Percentiles rank a stretch among this genome's conserved stretches.
Conservation (phyloP, 1,284 basidiomycete genomes). For the Neonothopanus nambi region DNA sequence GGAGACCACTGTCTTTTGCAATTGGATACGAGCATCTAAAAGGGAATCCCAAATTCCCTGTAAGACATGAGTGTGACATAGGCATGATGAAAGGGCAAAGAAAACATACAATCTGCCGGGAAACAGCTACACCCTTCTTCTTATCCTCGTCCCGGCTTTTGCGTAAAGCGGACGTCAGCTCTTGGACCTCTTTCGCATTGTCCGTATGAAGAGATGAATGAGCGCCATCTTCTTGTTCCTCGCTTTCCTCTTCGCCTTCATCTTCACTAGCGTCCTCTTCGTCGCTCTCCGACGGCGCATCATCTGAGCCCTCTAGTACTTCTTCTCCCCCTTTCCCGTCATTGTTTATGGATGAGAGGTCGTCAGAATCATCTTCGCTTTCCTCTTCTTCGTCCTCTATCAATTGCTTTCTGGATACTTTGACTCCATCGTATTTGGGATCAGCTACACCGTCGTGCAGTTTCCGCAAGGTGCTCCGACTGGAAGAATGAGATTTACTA, state of each 20-base stretch:
- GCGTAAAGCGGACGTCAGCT: slow-evolving; percentile 54
- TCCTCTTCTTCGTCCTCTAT: slow-evolving; percentile 39
- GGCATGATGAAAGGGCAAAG: slow-evolving; percentile 8
- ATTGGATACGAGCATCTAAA: slow-evolving; percentile 83
- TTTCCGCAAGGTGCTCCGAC: slow-evolving; percentile 69
- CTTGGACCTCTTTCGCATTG: slow-evolving; percentile 36
- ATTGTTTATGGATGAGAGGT: slow-evolving; percentile 13
- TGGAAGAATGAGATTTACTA: slow-evolving; percentile 30
- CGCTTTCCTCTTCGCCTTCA: slow-evolving; percentile 30
- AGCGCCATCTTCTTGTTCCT: slow-evolving; percentile 32
- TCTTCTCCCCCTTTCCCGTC: slow-evolving; percentile 26
- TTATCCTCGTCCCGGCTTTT: slow-evolving; percentile 65
- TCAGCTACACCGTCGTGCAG: slow-evolving; percentile 61
- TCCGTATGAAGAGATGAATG: slow-evolving; percentile 24
- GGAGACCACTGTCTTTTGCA: slow-evolving; percentile 77
- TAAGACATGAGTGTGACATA: slow-evolving; percentile 12
- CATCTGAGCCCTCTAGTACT: slow-evolving; percentile 14
- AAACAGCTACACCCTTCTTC: slow-evolving; percentile 80
- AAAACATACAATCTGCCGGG: slow-evolving; percentile 74
- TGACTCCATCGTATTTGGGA: slow-evolving; percentile 76
- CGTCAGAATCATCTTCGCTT: slow-evolving; percentile 31
- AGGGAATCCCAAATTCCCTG: slow-evolving; percentile 84
- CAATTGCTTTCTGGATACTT: slow-evolving; percentile 62
- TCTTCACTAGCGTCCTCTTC: slow-evolving; percentile 32
- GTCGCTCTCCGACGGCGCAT: slow-evolving; percentile 23